Conservation (phyloP, 2,329 filamentous ascomycete genomes). For the Periconia sp. region DNA sequence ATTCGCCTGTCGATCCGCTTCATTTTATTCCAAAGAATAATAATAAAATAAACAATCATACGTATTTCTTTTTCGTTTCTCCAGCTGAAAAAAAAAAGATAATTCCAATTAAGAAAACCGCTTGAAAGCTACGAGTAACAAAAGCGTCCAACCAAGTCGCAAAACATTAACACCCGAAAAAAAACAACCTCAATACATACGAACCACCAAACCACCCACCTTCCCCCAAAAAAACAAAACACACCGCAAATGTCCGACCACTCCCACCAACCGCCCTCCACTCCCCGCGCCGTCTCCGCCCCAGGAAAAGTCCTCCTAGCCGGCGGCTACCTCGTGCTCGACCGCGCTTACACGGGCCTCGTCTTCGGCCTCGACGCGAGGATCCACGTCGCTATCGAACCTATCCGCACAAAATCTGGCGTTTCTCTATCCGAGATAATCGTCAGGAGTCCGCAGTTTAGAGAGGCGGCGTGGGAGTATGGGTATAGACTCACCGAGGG, state of each 20-base stretch:
- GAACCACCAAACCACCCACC: too few relatives aligned
- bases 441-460: slow-evolving; percentile 90
- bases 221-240: background rate
- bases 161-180: too few relatives aligned
- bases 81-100: too few relatives aligned
- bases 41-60: too few relatives aligned
- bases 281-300: slow-evolving; percentile 66
- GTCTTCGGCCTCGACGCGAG: slow-evolving; percentile 67
- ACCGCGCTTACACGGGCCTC: slow-evolving; percentile 77
- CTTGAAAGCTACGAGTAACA: too few relatives aligned
- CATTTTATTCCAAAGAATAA: too few relatives aligned
- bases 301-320: slow-evolving; percentile 95
- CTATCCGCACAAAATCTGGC: slow-evolving; percentile 60
- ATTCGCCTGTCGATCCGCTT: too few relatives aligned
- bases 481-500: slow-evolving; percentile 70
- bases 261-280: background rate
- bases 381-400: slow-evolving; percentile 62
- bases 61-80: too few relatives aligned
- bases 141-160: too few relatives aligned
- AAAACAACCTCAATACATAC: too few relatives aligned
- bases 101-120: too few relatives aligned
- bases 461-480: slow-evolving; percentile 85
- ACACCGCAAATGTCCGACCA: background rate
- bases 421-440: slow-evolving; percentile 70
- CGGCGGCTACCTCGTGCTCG: slow-evolving; percentile 92